Percentiles rank a stretch among this genome's conserved stretches.
phyloP scores from a whole-genome alignment of 768 basidiomycete species.

The Rhodotorula paludigena region DNA sequence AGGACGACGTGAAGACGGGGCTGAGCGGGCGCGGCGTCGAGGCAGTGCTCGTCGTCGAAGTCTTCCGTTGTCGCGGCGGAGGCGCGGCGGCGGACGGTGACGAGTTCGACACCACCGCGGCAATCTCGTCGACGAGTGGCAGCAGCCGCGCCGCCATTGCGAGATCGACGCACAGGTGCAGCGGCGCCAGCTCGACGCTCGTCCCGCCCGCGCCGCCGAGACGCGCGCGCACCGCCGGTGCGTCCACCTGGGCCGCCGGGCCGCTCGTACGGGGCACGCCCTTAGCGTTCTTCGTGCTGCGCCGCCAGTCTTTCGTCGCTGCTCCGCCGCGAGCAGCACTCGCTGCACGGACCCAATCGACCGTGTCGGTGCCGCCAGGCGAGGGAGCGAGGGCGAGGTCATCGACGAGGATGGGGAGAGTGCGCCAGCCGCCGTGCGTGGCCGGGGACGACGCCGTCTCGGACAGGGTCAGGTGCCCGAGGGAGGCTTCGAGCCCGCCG shows the following conservation, averaged over 20 bases:
- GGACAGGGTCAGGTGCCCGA: neutral
- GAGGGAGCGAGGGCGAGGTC: neutral
- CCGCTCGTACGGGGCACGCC: neutral
- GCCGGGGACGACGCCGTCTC: neutral
- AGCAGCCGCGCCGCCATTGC: slow-evolving; percentile 36
- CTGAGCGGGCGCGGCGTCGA: too few species aligned
- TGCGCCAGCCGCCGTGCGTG: neutral
- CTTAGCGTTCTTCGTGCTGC: neutral
- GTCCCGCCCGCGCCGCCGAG: neutral
- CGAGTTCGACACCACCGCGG: slow-evolving; percentile 6
- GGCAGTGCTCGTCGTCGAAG: too few species aligned
- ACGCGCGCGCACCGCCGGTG: neutral
- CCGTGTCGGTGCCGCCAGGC: neutral
- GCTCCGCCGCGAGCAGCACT: neutral
- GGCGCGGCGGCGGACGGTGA: neutral
- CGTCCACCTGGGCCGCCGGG: neutral
- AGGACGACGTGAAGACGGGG: neutral
- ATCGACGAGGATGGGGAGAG: slow-evolving; percentile 4
- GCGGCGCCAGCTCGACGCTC: slow-evolving; percentile 15
- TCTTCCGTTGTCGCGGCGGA: too few species aligned
- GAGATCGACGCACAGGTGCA: slow-evolving; percentile 47
- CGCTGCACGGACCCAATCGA: too few species aligned
- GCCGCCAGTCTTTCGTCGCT: neutral
- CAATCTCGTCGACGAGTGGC: slow-evolving; percentile 42
- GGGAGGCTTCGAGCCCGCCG: neutral